Evolutionary conservation across 495 filamentous ascomycete genomes (phyloP).

Genomic region (Podospora pseudoanserina): DNA sequence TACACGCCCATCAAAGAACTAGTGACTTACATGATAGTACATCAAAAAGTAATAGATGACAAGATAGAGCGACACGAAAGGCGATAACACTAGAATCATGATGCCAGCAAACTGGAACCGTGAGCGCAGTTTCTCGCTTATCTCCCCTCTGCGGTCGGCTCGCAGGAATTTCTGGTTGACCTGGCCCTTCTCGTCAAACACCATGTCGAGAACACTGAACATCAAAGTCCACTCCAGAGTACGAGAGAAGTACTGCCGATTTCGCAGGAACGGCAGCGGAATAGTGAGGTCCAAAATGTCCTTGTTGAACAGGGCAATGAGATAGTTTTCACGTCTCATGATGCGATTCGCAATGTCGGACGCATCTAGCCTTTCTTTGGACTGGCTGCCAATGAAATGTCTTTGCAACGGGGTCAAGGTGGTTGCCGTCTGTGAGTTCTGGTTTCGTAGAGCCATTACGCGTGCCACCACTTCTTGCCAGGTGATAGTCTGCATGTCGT

Average conservation of each 20-base stretch:
- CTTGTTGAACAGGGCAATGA: constrained; percentile 96
- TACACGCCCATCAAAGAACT: not conserved
- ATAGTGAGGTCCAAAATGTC: constrained; percentile 84
- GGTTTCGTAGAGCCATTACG: constrained; percentile 80
- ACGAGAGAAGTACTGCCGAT: constrained; percentile 71
- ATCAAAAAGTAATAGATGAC: constrained; percentile 84
- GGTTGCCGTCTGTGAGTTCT: constrained; percentile 77
- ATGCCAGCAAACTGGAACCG: constrained; percentile 78
- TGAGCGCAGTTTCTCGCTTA: constrained; percentile 69
- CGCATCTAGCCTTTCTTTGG: constrained; percentile 93
- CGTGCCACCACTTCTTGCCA: constrained; percentile 93
- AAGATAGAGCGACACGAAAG: constrained; percentile 78
- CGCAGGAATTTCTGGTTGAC: constrained; percentile 79
- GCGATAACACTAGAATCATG: constrained; percentile 81
- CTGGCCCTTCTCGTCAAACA: constrained; percentile 85
- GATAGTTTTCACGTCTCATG: constrained; percentile 94
- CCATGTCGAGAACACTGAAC: constrained; percentile 85
- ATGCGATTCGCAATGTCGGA: constrained; percentile 95
- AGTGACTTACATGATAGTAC: constrained; percentile 70
- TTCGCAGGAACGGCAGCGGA: constrained; percentile 76
- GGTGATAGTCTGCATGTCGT: constrained; percentile 91
- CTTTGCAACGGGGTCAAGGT: constrained; percentile 52
- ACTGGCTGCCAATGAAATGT: constrained; percentile 73
- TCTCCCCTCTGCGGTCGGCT: constrained; percentile 68
- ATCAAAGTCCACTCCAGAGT: constrained; percentile 87